Evolutionary conservation across 257 asterid species (phyloP).

Genomic region (Nicotiana sylvestris): DNA sequence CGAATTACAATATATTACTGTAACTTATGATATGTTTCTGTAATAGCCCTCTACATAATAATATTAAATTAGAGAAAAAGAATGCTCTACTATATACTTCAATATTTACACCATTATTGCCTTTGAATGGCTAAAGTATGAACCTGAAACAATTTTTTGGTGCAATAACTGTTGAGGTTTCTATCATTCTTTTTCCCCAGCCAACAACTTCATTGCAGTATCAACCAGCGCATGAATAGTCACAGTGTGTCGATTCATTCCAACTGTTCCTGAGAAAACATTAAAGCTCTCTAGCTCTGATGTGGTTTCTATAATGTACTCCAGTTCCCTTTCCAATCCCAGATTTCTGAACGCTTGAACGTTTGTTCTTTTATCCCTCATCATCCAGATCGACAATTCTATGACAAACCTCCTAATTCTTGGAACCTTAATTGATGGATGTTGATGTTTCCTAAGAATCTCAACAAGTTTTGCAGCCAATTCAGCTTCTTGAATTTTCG

Average conservation of each 20-base stretch:
- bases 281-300: constrained; percentile 87
- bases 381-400: constrained; percentile 86
- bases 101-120: not conserved
- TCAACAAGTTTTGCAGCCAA: constrained; percentile 42
- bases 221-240: constrained; percentile 58
- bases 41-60: not conserved
- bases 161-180: not conserved
- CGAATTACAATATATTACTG: not conserved
- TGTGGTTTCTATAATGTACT: constrained; percentile 59
- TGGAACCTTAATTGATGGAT: constrained; percentile 69
- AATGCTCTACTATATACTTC: not conserved
- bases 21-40: not conserved
- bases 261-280: constrained; percentile 82
- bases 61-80: constrained; percentile 13
- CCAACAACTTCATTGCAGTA: constrained; percentile 51
- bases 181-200: constrained; percentile 19
- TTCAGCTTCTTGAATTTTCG: constrained; percentile 44
- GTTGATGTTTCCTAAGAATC: constrained; percentile 39
- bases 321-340: constrained; percentile 63
- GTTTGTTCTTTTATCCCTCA: constrained; percentile 49
- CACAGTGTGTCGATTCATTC: constrained; percentile 54
- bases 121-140: not conserved
- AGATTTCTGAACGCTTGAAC: constrained; percentile 33
- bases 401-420: constrained; percentile 72
- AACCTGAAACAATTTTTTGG: not conserved